Conservation (phyloP, 495 filamentous ascomycete genomes). For the Neurospora sp. region DNA sequence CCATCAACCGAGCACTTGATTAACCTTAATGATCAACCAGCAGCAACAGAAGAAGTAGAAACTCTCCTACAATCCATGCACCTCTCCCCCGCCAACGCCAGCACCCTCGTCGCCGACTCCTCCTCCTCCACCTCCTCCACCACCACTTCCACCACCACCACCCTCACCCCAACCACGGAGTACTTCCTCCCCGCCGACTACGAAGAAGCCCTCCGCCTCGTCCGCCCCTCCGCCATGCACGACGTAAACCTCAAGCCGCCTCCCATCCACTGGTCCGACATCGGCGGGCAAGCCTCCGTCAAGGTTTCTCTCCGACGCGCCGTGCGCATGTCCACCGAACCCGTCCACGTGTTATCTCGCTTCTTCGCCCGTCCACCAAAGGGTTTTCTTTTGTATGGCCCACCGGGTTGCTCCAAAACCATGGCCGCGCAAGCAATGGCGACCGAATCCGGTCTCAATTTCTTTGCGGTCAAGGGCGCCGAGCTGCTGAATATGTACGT, state of each 20-base stretch:
- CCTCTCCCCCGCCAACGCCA: not conserved
- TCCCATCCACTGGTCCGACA: conserved; percentile 78
- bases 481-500: conserved; percentile 97
- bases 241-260: conserved; percentile 85
- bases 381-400: conserved; percentile 86
- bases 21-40: not conserved
- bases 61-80: not conserved
- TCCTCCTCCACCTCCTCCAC: not conserved
- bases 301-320: conserved; percentile 46
- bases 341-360: conserved; percentile 50
- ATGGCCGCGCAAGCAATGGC: conserved; percentile 87
- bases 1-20: not conserved
- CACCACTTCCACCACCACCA: not conserved
- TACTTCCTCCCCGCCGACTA: conserved; percentile 31
- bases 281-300: conserved; percentile 77
- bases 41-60: not conserved
- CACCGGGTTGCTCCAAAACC: conserved; percentile 94
- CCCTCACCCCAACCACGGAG: not conserved
- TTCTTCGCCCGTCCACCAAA: conserved; percentile 47
- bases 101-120: not conserved
- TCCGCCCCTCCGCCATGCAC: conserved; percentile 77
- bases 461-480: conserved; percentile 92
- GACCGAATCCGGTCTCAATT: conserved; percentile 85
- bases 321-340: conserved; percentile 23
- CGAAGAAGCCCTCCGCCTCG: conserved; percentile 29